phyloP scores from a whole-genome alignment of 352 stramenopile species.

The Pythium rishiriense region DNA sequence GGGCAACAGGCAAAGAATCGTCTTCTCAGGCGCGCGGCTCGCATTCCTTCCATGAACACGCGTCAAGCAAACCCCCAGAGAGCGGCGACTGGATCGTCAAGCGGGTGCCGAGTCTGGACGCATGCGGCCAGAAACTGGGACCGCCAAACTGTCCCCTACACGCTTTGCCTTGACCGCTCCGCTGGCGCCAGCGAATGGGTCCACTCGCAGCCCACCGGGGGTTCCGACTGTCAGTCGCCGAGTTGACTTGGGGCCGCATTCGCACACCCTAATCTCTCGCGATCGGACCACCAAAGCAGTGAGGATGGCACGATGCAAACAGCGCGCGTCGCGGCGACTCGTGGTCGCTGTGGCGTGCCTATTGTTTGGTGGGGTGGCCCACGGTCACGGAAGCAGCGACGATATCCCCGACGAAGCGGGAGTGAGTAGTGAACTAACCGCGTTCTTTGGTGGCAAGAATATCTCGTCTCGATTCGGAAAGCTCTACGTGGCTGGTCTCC shows the following conservation, averaged over 20 bases:
- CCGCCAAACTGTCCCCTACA: neutral
- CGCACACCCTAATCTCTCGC: neutral
- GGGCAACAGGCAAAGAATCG: neutral
- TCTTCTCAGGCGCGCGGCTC: neutral
- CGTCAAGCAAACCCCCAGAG: neutral
- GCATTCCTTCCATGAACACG: slow-evolving; percentile 11
- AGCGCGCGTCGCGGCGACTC: neutral
- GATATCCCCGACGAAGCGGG: neutral
- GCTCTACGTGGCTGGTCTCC: slow-evolving; percentile 31
- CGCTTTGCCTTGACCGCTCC: neutral
- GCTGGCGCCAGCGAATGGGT: neutral
- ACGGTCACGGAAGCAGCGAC: neutral
- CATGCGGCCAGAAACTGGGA: neutral
- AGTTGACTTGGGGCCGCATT: neutral
- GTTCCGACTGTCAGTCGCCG: neutral
- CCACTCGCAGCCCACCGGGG: too few species aligned
- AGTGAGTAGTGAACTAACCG: neutral
- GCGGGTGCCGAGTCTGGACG: neutral
- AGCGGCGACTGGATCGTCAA: neutral
- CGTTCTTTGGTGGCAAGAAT: neutral
- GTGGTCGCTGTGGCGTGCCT: neutral
- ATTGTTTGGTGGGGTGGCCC: neutral
- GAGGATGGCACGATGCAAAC: neutral
- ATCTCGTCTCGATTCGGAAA: slow-evolving; percentile 18
- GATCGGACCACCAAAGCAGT: neutral